These are phyloP conservation scores for Brassica balearica DNA, from an alignment of 441 rosid species.

Conservation along the genomic window DNA sequence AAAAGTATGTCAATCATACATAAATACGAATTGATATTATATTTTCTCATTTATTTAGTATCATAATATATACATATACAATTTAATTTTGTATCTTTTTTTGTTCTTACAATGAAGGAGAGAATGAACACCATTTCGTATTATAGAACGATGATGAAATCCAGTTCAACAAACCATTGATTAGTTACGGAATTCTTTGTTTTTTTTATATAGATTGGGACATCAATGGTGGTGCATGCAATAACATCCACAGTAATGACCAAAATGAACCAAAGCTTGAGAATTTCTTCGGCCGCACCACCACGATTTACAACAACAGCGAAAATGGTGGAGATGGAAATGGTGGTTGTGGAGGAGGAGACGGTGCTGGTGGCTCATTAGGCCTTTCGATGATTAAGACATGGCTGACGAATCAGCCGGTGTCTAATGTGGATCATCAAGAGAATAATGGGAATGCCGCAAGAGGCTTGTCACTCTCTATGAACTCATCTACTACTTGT, in stretches of 20 bases:
- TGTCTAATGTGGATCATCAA: conserved; percentile 42
- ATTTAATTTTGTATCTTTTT: not conserved
- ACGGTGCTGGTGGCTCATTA: conserved; percentile 45
- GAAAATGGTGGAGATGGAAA: conserved; percentile 44
- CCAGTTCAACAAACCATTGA: not conserved
- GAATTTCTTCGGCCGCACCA: conserved; percentile 74
- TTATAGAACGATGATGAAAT: not conserved
- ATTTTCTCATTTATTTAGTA: not conserved
- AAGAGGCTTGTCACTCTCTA: conserved; percentile 70
- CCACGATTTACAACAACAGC: conserved; percentile 34
- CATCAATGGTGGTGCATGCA: conserved; percentile 67
- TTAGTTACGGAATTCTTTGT: not conserved
- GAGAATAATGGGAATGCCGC: conserved; percentile 43
- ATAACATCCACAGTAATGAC: conserved; percentile 39
- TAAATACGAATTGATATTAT: not conserved
- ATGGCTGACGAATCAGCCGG: conserved; percentile 74
- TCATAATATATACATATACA: not conserved
- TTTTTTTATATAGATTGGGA: conserved; percentile 62
- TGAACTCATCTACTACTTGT: conserved; percentile 58
- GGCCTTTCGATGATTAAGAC: conserved; percentile 85
- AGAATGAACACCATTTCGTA: conserved; percentile 9
- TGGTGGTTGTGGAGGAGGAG: conserved; percentile 16
- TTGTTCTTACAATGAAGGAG: not conserved
- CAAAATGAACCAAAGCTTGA: conserved; percentile 78
- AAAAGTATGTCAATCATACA: not conserved